Evolutionary conservation across 2,329 filamentous ascomycete species (phyloP), one percentile per base, ranked within the genome.

Genomic region (Colletotrichum sansevieriae): DNA sequence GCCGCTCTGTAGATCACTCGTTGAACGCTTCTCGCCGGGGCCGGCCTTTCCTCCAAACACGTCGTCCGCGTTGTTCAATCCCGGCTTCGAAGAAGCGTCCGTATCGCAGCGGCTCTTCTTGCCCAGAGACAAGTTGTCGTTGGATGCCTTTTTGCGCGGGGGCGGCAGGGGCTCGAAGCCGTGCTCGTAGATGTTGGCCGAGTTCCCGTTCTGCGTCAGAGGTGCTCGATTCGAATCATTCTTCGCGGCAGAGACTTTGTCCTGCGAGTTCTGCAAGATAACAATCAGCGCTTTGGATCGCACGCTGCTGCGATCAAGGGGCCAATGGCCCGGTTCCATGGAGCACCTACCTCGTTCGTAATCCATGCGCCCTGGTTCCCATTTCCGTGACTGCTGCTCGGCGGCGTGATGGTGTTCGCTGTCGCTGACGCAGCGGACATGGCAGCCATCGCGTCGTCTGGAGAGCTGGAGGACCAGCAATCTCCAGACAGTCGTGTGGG

Each of bases 351-450:
- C 78, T 83, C 78, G 62, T 74, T 69, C 18, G 35, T 78, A 20
- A 78, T 80, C 85, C 86, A 88, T 22, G 79, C 74, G 55, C 80
- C 78, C 44, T 78, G 80, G 52, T 84, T 80, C 54, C 80, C 85
- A 52, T 85, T 80, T 55, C 80, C 85, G 74, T 87, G 82, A 63
- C 82, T 82, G 74, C 83, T 86, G 71, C 80, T 81, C 15, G 85
- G 81, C 65, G 84, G 83, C 70, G 82, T 83, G 68, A 88, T 77
- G 52, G 80, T 79, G 63, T 83, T 81, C 69, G 83, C 80, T 59
- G 83, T 80, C 71, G 82, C 82, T 70, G 83, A 82, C 72, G 79
- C 80, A 72, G 84, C 78, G 72, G 86, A 85, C 77, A 88, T 83
- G 75, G 84, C 81, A 74, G 86, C 83, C 86, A 88, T 88, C 71